Conservation (phyloP, 2,329 filamentous ascomycete genomes). For the Aspergillus brunneoviolaceus region DNA sequence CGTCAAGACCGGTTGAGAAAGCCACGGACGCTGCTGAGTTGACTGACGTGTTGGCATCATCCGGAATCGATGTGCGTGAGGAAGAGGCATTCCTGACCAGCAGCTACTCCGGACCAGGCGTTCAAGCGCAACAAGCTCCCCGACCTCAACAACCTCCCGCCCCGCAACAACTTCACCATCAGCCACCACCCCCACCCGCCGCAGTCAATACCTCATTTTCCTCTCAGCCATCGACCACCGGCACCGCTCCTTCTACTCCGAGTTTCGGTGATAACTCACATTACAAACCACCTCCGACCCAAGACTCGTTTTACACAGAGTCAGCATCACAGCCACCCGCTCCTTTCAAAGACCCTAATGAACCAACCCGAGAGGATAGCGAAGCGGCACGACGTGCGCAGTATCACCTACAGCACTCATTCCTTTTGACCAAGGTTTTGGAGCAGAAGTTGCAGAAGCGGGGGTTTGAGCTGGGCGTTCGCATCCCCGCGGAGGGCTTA, state of each 20-base stretch:
- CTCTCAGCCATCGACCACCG: conserved; percentile 43
- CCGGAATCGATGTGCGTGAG: conserved; percentile 81
- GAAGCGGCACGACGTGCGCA: conserved; percentile 61
- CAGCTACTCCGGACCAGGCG: conserved; percentile 46
- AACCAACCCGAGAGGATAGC: conserved; percentile 64
- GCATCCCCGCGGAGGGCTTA: conserved; percentile 58
- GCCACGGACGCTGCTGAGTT: conserved; percentile 65
- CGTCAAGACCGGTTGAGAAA: conserved; percentile 57
- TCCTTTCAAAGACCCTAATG: conserved; percentile 65
- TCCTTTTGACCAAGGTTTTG: conserved; percentile 63
- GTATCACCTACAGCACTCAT: conserved; percentile 71
- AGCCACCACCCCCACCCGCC: conserved; percentile 49
- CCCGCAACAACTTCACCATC: conserved; percentile 24
- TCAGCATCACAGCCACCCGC: conserved; percentile 60
- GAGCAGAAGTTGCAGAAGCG: conserved; percentile 58
- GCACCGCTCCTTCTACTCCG: conserved; percentile 41
- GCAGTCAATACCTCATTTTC: conserved; percentile 39
- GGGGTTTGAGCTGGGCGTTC: conserved; percentile 58
- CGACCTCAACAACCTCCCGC: conserved; percentile 44
- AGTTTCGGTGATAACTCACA: conserved; percentile 52
- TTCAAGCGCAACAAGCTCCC: conserved; percentile 33
- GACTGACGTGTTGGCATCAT: conserved; percentile 78
- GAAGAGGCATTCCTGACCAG: conserved; percentile 79
- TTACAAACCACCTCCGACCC: conserved; percentile 56
- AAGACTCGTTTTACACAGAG: conserved; percentile 63